phyloP scores from a whole-genome alignment of 805 yeast genomes.

The Teunomyces stri region DNA sequence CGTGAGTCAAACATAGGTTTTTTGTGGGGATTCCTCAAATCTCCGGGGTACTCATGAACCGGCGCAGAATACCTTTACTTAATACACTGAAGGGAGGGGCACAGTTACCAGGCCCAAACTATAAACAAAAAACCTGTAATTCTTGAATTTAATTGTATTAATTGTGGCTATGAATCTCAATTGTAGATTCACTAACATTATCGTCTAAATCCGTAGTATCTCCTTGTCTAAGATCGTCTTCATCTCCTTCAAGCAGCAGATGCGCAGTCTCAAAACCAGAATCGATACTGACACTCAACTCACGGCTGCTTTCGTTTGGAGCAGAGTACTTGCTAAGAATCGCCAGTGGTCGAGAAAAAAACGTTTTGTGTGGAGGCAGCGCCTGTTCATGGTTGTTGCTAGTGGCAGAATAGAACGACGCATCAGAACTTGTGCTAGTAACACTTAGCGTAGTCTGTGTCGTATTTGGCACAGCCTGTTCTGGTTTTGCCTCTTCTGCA shows the following conservation, averaged over 20 bases:
- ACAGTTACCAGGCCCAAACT: no score
- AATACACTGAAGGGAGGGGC: neutral
- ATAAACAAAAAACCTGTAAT: no score
- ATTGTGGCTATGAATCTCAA: neutral
- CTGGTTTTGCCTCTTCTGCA: neutral
- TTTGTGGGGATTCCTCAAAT: constrained; percentile 3
- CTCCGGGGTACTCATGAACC: neutral
- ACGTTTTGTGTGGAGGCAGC: constrained; percentile 9
- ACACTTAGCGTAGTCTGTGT: neutral
- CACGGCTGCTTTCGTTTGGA: constrained; percentile 4
- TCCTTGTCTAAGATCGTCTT: neutral
- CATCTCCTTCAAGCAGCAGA: neutral
- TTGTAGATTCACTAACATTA: constrained; percentile 6
- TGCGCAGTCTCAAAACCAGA: neutral
- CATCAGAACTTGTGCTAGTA: neutral
- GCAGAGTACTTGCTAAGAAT: constrained; percentile 19
- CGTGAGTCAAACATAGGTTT: neutral
- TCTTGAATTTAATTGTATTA: no score
- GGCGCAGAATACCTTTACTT: no score
- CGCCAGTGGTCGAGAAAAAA: constrained; percentile 25
- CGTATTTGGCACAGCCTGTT: neutral
- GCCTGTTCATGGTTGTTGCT: constrained; percentile 4
- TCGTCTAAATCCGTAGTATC: neutral
- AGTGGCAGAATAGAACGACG: constrained; percentile 15
- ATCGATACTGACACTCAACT: constrained; percentile 20